Evolutionary conservation across 2,329 filamentous ascomycete genomes (phyloP).

Genomic region (Metarhizium robertsii): DNA sequence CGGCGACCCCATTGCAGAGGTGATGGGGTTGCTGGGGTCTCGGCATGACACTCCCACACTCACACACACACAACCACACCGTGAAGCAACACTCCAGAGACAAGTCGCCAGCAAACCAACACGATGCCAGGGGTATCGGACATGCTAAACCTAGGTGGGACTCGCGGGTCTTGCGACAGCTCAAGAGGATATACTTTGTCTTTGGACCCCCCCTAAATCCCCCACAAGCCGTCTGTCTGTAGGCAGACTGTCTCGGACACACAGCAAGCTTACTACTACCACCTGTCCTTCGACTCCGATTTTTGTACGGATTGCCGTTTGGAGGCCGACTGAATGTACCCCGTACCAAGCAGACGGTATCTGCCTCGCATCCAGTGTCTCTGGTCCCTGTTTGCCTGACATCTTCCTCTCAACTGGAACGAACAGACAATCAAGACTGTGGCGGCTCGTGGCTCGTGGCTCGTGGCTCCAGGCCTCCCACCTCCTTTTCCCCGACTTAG

Average conservation of each 20-base stretch:
- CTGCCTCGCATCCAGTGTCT: too few relatives aligned
- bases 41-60: neutral
- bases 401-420: neutral
- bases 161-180: neutral
- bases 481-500: too few relatives aligned
- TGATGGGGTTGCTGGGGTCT: neutral
- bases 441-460: neutral
- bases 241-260: slow-evolving; percentile 1
- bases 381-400: neutral
- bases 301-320: too few relatives aligned
- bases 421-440: neutral
- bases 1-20: slow-evolving; percentile 6
- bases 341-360: neutral
- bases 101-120: neutral
- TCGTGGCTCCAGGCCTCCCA: neutral
- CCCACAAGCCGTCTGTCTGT: neutral
- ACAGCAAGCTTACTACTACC: neutral
- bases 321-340: neutral
- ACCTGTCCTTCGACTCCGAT: neutral
- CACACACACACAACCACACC: neutral
- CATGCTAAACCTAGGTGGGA: slow-evolving; percentile 7
- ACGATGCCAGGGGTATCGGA: slow-evolving; percentile 11
- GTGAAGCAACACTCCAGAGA: neutral
- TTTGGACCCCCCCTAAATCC: neutral
- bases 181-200: too few relatives aligned